These are phyloP conservation scores for Acaromyces ingoldii DNA, from an alignment of 1,284 basidiomycete species.

Conservation along the genomic window DNA sequence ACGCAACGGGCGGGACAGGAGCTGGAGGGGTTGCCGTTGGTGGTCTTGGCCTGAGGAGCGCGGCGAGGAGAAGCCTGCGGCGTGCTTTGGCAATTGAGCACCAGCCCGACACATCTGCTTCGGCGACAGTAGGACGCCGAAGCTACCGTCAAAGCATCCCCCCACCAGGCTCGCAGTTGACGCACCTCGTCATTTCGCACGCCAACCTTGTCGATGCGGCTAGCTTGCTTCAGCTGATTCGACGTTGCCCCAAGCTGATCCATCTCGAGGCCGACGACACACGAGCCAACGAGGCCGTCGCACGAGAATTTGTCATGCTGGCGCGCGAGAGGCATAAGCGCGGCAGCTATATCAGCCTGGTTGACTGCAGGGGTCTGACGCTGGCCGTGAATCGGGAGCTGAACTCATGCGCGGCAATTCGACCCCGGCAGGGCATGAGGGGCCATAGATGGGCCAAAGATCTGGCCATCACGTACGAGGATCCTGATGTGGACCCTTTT, in stretches of 20 bases:
- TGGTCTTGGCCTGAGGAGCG: no score
- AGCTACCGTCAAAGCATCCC: not conserved
- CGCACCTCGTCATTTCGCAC: conserved; percentile 67
- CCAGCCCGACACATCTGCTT: no score
- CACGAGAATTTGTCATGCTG: conserved; percentile 27
- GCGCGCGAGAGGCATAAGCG: conserved; percentile 19
- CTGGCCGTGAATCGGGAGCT: conserved; percentile 19
- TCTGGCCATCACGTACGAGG: no score
- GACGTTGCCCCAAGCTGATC: conserved; percentile 21
- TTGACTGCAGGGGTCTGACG: conserved; percentile 33
- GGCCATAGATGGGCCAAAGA: no score
- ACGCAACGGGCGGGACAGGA: no score
- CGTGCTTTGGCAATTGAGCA: no score
- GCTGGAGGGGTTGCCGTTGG: no score
- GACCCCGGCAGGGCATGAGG: conserved; percentile 10
- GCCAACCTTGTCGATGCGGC: conserved; percentile 16
- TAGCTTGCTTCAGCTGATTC: conserved; percentile 24
- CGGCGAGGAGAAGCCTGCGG: no score
- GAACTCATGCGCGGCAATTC: conserved; percentile 8
- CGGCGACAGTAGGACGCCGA: no score
- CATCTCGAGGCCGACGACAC: conserved; percentile 41
- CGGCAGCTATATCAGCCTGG: conserved; percentile 27
- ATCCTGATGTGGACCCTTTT: no score
- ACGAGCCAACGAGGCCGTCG: conserved; percentile 21
- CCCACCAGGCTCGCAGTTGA: conserved; percentile 62